These are phyloP conservation scores for Colletotrichum navitas DNA, from an alignment of 2,329 filamentous ascomycete genomes.

Conservation along the genomic window DNA sequence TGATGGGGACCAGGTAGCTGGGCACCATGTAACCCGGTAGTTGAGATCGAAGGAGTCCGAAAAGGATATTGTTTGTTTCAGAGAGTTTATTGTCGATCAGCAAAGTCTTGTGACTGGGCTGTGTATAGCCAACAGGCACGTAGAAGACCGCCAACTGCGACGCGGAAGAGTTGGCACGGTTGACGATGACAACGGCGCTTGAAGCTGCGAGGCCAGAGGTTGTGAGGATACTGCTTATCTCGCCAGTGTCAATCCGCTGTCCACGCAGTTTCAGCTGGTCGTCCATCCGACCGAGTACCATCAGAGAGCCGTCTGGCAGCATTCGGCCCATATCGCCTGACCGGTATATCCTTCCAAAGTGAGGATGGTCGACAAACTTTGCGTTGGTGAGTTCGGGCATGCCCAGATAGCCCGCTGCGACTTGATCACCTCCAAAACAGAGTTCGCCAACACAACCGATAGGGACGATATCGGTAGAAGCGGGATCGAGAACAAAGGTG, in stretches of 20 bases:
- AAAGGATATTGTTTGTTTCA: slow-evolving; percentile 60
- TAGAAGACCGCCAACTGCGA: slow-evolving; percentile 78
- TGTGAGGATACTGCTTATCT: slow-evolving; percentile 76
- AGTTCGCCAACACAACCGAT: slow-evolving; percentile 83
- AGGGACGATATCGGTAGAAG: slow-evolving; percentile 68
- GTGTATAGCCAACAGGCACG: slow-evolving; percentile 57
- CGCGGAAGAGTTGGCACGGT: slow-evolving; percentile 51
- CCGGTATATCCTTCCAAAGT: slow-evolving; percentile 80
- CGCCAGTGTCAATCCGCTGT: slow-evolving; percentile 82
- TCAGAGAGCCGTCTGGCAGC: slow-evolving; percentile 79
- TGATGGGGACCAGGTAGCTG: slow-evolving; percentile 77
- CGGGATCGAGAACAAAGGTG: slow-evolving; percentile 69
- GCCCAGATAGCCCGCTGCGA: slow-evolving; percentile 81
- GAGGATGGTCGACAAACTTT: slow-evolving; percentile 77
- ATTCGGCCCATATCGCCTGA: slow-evolving; percentile 87
- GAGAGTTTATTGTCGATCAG: slow-evolving; percentile 53
- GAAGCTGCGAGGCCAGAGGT: slow-evolving; percentile 65
- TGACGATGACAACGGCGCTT: slow-evolving; percentile 73
- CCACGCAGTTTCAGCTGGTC: slow-evolving; percentile 87
- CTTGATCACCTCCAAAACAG: slow-evolving; percentile 88
- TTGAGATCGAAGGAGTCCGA: slow-evolving; percentile 63
- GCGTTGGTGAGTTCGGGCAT: slow-evolving; percentile 70
- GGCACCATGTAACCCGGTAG: slow-evolving; percentile 87
- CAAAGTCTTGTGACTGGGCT: slow-evolving; percentile 46
- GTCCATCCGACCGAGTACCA: slow-evolving; percentile 80